Evolutionary conservation across 2,329 filamentous ascomycete genomes (phyloP), one percentile per base, ranked within the genome.

Genomic region (Harringtonia aguacate): DNA sequence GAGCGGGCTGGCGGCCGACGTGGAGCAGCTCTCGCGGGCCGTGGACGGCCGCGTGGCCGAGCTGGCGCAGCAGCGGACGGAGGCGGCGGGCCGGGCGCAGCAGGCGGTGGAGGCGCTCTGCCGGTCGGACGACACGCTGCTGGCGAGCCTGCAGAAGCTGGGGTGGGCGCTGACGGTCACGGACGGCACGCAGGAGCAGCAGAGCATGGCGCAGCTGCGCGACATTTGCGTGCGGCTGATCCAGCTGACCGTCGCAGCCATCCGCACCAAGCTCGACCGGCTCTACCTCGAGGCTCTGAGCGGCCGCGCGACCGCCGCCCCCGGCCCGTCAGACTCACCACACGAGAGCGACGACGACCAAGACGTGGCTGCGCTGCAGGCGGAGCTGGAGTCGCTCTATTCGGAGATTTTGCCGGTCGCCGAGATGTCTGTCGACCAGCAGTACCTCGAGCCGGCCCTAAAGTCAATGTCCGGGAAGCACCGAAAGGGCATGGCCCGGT

Each of bases 371-470:
- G 66, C 70, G 4, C 56, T 83, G 3, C 73, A 80, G 52, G 72
- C 74, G 28, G 82, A 86, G 54, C 65, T 86, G 1, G 79, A 84
- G 50, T 83, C 79, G 5, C 64, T 86, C 4, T 81, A 83, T 52
- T 66, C 78, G 0, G 83, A 86, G 55, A 79, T 86, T 34, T 63
- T 81, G 1, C 76, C 81, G 0, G 77, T 86, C 2, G 75, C 80
- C 8, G 76, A 83, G 49, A 86, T 86, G 76, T 77, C 81, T 0
- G 69, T 80, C 1, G 79, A 85, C 50, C 75, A 82, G 52, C 77
- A 84, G 55, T 72, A 80, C 51, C 66, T 82, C 6, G 72, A 77
- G 47, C 81, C 81, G 0, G 75, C 81, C 1, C 60, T 76, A 7
- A 61, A 62, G 44, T 61, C 65, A 0, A 56, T 72, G 5, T 60